These are phyloP conservation scores for Gracilaria caudata DNA, from an alignment of 23 red algal genomes.

Conservation along the genomic window DNA sequence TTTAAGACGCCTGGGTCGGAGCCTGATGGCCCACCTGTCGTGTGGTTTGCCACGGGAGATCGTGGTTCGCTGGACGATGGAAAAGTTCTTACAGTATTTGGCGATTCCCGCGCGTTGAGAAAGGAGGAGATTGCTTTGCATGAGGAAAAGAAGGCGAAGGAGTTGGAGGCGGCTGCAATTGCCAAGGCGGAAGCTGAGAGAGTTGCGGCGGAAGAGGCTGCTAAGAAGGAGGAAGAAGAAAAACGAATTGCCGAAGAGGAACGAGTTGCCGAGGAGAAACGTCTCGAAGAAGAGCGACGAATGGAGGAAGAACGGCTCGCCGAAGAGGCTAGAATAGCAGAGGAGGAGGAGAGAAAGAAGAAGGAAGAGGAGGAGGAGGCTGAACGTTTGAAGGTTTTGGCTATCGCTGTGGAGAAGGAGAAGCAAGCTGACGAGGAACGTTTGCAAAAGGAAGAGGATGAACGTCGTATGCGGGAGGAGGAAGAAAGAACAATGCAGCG, in stretches of 20 bases:
- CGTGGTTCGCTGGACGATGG: conserved; percentile 66
- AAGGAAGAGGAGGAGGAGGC: conserved; percentile 26
- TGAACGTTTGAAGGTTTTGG: background rate
- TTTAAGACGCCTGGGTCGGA: conserved; percentile 42
- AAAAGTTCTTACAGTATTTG: conserved; percentile 64
- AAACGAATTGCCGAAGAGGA: conserved; percentile 44
- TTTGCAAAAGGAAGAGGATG: conserved; percentile 4
- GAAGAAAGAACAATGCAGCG: conserved; percentile 25
- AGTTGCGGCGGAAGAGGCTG: conserved; percentile 36
- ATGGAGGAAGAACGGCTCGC: conserved; percentile 3
- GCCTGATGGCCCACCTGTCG: conserved; percentile 20
- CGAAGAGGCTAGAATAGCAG: conserved; percentile 32
- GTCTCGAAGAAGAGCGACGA: conserved; percentile 33
- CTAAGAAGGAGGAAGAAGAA: conserved; percentile 51
- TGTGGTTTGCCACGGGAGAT: conserved; percentile 83
- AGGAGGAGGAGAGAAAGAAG: conserved; percentile 28
- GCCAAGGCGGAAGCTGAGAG: conserved; percentile 27
- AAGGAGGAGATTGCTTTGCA: conserved; percentile 62
- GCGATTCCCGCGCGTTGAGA: conserved; percentile 58
- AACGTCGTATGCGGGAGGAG: conserved; percentile 13
- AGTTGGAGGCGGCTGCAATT: conserved; percentile 34
- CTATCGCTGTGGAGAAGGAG: conserved; percentile 22
- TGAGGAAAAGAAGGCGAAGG: conserved; percentile 47
- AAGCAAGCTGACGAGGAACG: background rate
- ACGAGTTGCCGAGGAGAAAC: conserved; percentile 43